phyloP scores from a whole-genome alignment of 192 early-diverging fungal species.

The Coemansia sp. region DNA sequence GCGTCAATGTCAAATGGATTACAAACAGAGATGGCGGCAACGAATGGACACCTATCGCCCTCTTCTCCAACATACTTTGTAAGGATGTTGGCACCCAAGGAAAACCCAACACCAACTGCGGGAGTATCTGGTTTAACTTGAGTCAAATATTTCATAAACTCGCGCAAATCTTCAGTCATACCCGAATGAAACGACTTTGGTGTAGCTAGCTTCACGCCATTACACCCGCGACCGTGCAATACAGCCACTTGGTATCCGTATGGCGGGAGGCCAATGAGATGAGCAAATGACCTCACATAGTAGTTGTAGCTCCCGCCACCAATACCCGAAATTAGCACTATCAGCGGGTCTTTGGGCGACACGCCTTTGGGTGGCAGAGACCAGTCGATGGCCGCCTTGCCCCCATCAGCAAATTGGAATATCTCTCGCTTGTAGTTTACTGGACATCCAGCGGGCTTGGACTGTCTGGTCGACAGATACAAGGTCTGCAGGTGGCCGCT shows the following conservation, averaged over 20 bases:
- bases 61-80: slow-evolving; percentile 90
- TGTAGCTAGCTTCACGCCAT: slow-evolving; percentile 70
- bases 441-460: slow-evolving; percentile 43
- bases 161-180: slow-evolving; percentile 76
- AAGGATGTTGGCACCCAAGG: slow-evolving; percentile 91
- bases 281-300: slow-evolving; percentile 45
- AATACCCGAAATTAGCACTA: slow-evolving; percentile 43
- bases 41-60: slow-evolving; percentile 69
- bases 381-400: slow-evolving; percentile 46
- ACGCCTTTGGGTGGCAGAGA: slow-evolving; percentile 21
- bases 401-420: slow-evolving; percentile 51
- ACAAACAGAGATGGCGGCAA: slow-evolving; percentile 78
- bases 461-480: slow-evolving; percentile 51
- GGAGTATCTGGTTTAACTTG: slow-evolving; percentile 64
- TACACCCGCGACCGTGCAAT: slow-evolving; percentile 88
- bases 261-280: slow-evolving; percentile 31
- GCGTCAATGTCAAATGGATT: slow-evolving; percentile 86
- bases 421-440: slow-evolving; percentile 47
- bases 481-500: slow-evolving; percentile 83
- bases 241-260: slow-evolving; percentile 76
- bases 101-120: slow-evolving; percentile 86
- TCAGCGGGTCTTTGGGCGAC: slow-evolving; percentile 17
- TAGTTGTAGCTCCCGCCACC: slow-evolving; percentile 49
- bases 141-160: slow-evolving; percentile 32
- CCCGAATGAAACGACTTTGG: slow-evolving; percentile 81